These are phyloP conservation scores for Speleostelium caveatum DNA, from an alignment of 78 protist genomes.

Conservation along the genomic window DNA sequence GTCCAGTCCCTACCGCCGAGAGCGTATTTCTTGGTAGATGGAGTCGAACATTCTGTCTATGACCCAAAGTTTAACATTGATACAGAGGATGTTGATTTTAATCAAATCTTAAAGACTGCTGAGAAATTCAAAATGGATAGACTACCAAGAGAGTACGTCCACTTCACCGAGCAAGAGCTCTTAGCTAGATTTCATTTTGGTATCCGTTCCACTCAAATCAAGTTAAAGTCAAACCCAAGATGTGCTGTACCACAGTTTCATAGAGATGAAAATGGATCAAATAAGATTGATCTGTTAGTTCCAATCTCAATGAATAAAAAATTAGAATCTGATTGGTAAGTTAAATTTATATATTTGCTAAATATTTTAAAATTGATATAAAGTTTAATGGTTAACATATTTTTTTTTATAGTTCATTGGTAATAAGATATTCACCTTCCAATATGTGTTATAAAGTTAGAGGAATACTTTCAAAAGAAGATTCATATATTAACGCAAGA, in stretches of 20 bases:
- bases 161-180: conserved; percentile 9
- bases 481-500: conserved; percentile 65
- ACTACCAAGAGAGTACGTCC: conserved; percentile 44
- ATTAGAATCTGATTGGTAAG: conserved; percentile 44
- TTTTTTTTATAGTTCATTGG: conserved; percentile 37
- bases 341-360: not conserved
- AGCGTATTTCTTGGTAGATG: conserved; percentile 28
- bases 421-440: conserved; percentile 10
- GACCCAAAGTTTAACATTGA: conserved; percentile 50
- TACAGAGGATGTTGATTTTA: conserved; percentile 2
- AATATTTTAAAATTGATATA: too few species aligned
- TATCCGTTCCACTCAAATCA: conserved; percentile 2
- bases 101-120: conserved; percentile 31
- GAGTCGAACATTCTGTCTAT: conserved; percentile 3
- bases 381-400: too few species aligned
- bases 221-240: conserved; percentile 33
- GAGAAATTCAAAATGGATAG: conserved; percentile 50
- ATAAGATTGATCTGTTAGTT: conserved; percentile 28
- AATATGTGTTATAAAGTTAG: conserved; percentile 10
- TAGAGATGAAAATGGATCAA: conserved; percentile 18
- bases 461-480: conserved; percentile 64
- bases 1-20: conserved; percentile 8
- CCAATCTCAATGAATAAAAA: conserved; percentile 29
- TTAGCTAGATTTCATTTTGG: conserved; percentile 6
- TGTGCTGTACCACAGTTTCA: conserved; percentile 66